Conservation (phyloP, 495 filamentous ascomycete genomes). For the Penicillium cataractarum region DNA sequence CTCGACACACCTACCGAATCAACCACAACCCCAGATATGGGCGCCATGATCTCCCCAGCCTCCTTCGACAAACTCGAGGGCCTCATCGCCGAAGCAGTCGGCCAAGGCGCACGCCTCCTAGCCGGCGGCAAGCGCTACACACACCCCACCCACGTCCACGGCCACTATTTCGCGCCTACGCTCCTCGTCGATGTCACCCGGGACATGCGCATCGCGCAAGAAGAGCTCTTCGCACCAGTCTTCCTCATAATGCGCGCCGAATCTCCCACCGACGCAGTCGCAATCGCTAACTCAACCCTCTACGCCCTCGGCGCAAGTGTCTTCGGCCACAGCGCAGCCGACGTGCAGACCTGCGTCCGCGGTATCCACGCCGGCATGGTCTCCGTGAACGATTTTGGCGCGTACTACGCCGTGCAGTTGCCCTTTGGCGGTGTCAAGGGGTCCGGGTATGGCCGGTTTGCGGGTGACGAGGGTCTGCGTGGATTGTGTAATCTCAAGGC, state of each 20-base stretch:
- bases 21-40: constrained; percentile 65
- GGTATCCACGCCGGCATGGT: constrained; percentile 86
- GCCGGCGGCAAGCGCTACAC: constrained; percentile 72
- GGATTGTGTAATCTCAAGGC: constrained; percentile 84
- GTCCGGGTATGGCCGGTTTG: constrained; percentile 92
- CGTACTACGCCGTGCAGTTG: constrained; percentile 87
- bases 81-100: constrained; percentile 76
- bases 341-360: constrained; percentile 62
- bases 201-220: constrained; percentile 81
- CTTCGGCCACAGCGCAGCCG: constrained; percentile 61
- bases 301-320: constrained; percentile 84
- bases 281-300: constrained; percentile 73
- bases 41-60: constrained; percentile 82
- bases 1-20: constrained; percentile 43
- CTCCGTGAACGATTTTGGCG: constrained; percentile 90
- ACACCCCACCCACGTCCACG: constrained; percentile 71
- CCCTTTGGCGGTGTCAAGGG: constrained; percentile 90
- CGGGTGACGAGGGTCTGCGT: constrained; percentile 84
- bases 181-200: constrained; percentile 81
- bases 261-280: constrained; percentile 62
- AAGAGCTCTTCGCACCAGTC: constrained; percentile 91
- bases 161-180: constrained; percentile 92
- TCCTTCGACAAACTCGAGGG: constrained; percentile 70
- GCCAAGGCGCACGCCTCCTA: constrained; percentile 76
- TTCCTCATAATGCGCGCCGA: constrained; percentile 78